Evolutionary conservation across 495 filamentous ascomycete species (phyloP).

Genomic region (Amniculicola lignicola): DNA sequence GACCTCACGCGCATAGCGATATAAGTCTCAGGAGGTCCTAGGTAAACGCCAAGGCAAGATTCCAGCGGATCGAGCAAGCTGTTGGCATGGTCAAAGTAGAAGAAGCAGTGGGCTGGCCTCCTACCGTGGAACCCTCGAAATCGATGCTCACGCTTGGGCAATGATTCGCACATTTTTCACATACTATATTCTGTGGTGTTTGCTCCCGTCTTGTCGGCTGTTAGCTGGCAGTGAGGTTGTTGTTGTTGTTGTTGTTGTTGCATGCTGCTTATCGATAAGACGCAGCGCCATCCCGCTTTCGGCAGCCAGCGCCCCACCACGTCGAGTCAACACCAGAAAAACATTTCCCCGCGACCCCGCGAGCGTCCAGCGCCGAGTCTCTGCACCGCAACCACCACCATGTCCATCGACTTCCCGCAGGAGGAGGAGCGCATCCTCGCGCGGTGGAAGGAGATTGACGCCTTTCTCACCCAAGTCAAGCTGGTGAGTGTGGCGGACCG

Average conservation of each 20-base stretch:
- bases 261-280: constrained; percentile 18
- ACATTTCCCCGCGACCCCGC: constrained; percentile 1
- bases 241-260: neutral
- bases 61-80: neutral
- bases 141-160: constrained; percentile 12
- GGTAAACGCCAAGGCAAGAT: too few relatives aligned
- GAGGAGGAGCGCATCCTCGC: constrained; percentile 80
- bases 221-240: neutral
- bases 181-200: neutral
- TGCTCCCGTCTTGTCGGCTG: too few relatives aligned
- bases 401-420: constrained; percentile 89
- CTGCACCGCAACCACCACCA: constrained; percentile 36
- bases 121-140: neutral
- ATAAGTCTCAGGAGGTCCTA: too few relatives aligned
- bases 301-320: constrained; percentile 7
- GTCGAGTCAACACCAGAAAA: constrained; percentile 14
- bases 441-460: constrained; percentile 85
- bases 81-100: constrained; percentile 10
- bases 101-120: constrained; percentile 9
- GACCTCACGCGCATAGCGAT: too few relatives aligned
- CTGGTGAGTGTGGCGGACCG: constrained; percentile 48
- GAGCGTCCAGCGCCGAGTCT: too few relatives aligned
- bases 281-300: neutral
- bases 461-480: constrained; percentile 75
- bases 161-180: constrained; percentile 3